These are phyloP conservation scores for Jamesozyma gamospora DNA, from an alignment of 805 yeast species.

Conservation along the genomic window DNA sequence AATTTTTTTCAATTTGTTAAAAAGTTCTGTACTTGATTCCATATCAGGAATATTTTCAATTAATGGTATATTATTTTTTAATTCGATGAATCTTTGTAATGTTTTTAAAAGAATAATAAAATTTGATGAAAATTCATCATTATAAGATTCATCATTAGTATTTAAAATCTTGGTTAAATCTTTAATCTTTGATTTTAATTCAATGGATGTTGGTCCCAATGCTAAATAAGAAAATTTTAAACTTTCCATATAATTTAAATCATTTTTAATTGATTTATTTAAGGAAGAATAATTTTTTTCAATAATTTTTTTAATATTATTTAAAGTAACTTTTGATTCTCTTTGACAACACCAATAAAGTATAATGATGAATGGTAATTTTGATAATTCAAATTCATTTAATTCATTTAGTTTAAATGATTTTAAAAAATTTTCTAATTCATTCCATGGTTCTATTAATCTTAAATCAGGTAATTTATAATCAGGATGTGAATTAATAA, in stretches of 20 bases:
- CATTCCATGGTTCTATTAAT: slow-evolving; percentile 64
- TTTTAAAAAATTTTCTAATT: slow-evolving; percentile 42
- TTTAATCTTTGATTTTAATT: no score
- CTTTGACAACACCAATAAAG: slow-evolving; percentile 2
- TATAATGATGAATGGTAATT: slow-evolving; percentile 46
- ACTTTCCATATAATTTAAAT: slow-evolving; percentile 44
- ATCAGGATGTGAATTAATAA: slow-evolving; percentile 65
- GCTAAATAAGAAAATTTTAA: slow-evolving; percentile 36
- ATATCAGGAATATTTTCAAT: slow-evolving; percentile 78
- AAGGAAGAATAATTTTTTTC: slow-evolving; percentile 6
- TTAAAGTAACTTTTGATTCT: neutral
- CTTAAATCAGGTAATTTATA: slow-evolving; percentile 49
- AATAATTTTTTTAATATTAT: neutral
- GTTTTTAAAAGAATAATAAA: slow-evolving; percentile 4
- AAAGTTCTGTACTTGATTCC: slow-evolving; percentile 64
- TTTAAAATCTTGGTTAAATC: no score
- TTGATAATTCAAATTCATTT: slow-evolving; percentile 38
- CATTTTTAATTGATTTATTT: slow-evolving; percentile 30
- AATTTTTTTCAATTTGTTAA: slow-evolving; percentile 45
- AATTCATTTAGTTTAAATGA: slow-evolving; percentile 39
- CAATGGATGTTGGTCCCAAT: no score
- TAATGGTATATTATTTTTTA: slow-evolving; percentile 17
- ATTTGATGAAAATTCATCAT: no score
- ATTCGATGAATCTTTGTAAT: slow-evolving; percentile 3
- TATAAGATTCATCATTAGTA: slow-evolving; percentile 5